A percentile compares a stretch with the other conserved stretches of the same genome.
Evolutionary conservation across 108 stramenopile genomes (phyloP).

Genomic region (Cyclotella choctawhatcheeana): DNA sequence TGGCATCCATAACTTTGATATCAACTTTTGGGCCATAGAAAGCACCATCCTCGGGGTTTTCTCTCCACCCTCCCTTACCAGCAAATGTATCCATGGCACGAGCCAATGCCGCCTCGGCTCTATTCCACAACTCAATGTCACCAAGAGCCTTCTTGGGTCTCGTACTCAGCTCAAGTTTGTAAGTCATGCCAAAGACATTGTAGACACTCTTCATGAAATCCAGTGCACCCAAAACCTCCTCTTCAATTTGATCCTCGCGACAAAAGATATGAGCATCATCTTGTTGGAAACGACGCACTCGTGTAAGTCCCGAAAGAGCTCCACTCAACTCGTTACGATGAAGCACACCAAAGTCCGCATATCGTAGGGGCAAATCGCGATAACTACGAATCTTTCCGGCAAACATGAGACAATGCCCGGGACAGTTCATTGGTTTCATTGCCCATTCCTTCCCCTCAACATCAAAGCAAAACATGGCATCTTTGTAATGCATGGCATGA

Average conservation of each 20-base stretch:
- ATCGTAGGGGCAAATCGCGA: constrained; percentile 97
- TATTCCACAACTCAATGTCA: constrained; percentile 93
- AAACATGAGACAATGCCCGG: constrained; percentile 98
- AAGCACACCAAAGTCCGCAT: constrained; percentile 98
- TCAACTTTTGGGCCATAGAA: constrained; percentile 99
- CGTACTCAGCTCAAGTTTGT: constrained; percentile 98
- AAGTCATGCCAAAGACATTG: constrained; percentile 97
- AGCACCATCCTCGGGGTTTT: constrained; percentile 99
- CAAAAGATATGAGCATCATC: constrained; percentile 99
- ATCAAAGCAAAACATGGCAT: constrained; percentile 96
- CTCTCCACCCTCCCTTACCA: constrained; percentile 94
- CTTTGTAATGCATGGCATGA: constrained; percentile 99
- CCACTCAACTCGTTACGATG: constrained; percentile 98
- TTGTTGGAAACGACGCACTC: constrained; percentile 99
- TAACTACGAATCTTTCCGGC: constrained; percentile 88
- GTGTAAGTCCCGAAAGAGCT: constrained; percentile 97
- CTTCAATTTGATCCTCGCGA: constrained; percentile 96
- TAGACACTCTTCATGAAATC: constrained; percentile 99
- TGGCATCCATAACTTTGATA: constrained; percentile 99
- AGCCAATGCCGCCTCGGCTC: constrained; percentile 90
- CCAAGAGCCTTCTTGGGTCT: constrained; percentile 99
- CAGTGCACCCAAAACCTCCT: constrained; percentile 91
- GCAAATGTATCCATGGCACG: constrained; percentile 95
- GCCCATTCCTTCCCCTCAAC: constrained; percentile 95
- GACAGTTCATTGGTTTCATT: constrained; percentile 99